Evolutionary conservation across 2,329 filamentous ascomycete species (phyloP).

Genomic region (Penicillium sp.): DNA sequence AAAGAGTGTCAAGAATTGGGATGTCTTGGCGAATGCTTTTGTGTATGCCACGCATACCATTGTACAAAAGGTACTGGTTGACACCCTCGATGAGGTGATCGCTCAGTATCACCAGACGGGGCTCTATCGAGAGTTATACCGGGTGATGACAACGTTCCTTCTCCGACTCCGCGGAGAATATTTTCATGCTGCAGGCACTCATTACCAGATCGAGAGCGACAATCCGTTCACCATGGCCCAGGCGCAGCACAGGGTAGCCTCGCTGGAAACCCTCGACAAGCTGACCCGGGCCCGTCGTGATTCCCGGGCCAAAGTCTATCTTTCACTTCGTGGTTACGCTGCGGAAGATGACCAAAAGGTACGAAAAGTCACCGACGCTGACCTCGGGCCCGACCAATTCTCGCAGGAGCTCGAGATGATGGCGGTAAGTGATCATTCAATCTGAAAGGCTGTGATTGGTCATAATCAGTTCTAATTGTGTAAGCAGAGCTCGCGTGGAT

Average conservation of each 20-base stretch:
- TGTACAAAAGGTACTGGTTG: constrained; percentile 37
- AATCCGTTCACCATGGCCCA: constrained; percentile 54
- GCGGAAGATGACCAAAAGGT: constrained; percentile 19
- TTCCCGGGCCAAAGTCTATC: constrained; percentile 16
- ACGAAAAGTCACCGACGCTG: constrained; percentile 18
- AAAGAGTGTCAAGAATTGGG: constrained; percentile 58
- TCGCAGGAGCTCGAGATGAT: constrained; percentile 40
- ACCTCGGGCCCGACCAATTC: constrained; percentile 34
- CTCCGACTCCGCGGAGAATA: constrained; percentile 36
- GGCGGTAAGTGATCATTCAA: constrained; percentile 32
- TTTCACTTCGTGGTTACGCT: constrained; percentile 11
- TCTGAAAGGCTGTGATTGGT: background rate
- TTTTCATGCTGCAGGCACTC: constrained; percentile 46
- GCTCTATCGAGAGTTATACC: constrained; percentile 33
- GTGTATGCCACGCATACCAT: constrained; percentile 28
- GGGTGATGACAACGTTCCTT: constrained; percentile 47
- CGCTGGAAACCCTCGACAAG: constrained; percentile 4
- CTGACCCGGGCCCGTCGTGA: constrained; percentile 19
- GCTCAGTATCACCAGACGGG: constrained; percentile 33
- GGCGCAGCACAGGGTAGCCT: constrained; percentile 21
- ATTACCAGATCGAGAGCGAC: constrained; percentile 52
- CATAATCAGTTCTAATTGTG: background rate
- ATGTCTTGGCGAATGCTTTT: constrained; percentile 47
- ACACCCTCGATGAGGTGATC: constrained; percentile 44
- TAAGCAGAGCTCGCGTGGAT: constrained; percentile 32